Evolutionary conservation across 352 stramenopile genomes (phyloP).

Genomic region (Globisporangium mamillatum): DNA sequence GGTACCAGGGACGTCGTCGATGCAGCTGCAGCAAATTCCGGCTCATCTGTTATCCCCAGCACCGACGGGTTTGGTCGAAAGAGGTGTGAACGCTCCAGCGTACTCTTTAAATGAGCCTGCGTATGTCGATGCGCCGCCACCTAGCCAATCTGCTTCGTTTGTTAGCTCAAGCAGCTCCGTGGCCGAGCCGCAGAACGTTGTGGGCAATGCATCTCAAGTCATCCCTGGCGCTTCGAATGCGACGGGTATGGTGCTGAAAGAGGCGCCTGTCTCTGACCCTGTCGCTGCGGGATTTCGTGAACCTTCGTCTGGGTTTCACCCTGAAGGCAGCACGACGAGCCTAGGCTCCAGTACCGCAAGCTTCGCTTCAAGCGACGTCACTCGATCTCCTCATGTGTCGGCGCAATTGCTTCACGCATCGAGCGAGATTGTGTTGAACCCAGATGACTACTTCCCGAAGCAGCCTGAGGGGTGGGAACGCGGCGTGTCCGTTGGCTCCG

Average conservation of each 20-base stretch:
- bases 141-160: conserved; percentile 3
- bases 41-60: conserved; percentile 16
- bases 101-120: conserved; percentile 16
- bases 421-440: conserved; percentile 42
- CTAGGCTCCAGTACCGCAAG: conserved; percentile 26
- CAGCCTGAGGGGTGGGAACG: conserved; percentile 43
- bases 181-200: background rate
- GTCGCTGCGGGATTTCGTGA: conserved; percentile 3
- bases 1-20: conserved; percentile 7
- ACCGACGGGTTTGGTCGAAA: conserved; percentile 5
- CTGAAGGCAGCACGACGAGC: conserved; percentile 10
- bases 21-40: conserved; percentile 16
- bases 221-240: conserved; percentile 5
- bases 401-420: conserved; percentile 34
- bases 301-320: background rate
- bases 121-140: conserved; percentile 15
- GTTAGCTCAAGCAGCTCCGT: background rate
- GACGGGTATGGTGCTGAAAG: conserved; percentile 6
- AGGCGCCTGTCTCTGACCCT: background rate
- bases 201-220: background rate
- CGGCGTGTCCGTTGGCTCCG: conserved; percentile 59
- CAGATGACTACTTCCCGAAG: conserved; percentile 36
- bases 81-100: conserved; percentile 4
- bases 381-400: conserved; percentile 23
- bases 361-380: conserved; percentile 25